These are phyloP conservation scores for Chaetomium strumarium DNA, from an alignment of 2,329 filamentous ascomycete species.

Conservation along the genomic window DNA sequence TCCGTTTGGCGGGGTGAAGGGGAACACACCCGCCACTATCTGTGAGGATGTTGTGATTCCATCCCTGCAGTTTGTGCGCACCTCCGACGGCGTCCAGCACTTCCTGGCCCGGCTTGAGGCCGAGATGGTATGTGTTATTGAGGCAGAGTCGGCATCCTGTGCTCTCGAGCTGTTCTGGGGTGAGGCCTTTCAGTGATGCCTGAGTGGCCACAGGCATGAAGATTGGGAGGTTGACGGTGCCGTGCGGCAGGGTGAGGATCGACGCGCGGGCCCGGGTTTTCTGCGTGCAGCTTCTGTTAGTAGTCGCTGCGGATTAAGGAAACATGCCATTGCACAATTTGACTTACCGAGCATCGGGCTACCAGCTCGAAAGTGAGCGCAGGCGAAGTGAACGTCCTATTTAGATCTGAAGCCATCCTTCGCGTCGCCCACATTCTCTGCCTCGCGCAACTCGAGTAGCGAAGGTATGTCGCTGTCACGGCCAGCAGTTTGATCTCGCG, in stretches of 20 bases:
- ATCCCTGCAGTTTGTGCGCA: constrained; percentile 90
- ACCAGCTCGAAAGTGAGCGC: constrained; percentile 75
- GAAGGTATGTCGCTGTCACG: neutral
- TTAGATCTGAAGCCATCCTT: constrained; percentile 46
- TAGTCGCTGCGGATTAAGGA: neutral
- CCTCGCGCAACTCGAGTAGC: neutral
- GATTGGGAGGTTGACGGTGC: constrained; percentile 79
- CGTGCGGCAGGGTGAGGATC: constrained; percentile 82
- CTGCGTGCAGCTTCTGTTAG: constrained; percentile 39
- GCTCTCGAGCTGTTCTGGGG: constrained; percentile 83
- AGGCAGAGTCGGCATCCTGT: constrained; percentile 86
- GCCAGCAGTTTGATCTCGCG: neutral
- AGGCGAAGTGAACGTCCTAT: constrained; percentile 48
- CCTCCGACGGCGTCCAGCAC: constrained; percentile 83
- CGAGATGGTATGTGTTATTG: constrained; percentile 97
- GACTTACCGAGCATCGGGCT: constrained; percentile 70
- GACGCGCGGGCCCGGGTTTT: constrained; percentile 93
- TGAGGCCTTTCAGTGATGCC: constrained; percentile 89
- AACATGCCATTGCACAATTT: neutral
- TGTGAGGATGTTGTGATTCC: constrained; percentile 92
- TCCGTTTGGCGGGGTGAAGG: constrained; percentile 26
- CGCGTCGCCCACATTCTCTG: constrained; percentile 28
- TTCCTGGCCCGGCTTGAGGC: constrained; percentile 87
- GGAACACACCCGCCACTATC: constrained; percentile 61
- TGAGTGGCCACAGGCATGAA: constrained; percentile 99